Evolutionary conservation across 208 protist genomes (phyloP), one percentile per base, ranked within the genome.

Genomic region (Novymonas esmeraldas): DNA sequence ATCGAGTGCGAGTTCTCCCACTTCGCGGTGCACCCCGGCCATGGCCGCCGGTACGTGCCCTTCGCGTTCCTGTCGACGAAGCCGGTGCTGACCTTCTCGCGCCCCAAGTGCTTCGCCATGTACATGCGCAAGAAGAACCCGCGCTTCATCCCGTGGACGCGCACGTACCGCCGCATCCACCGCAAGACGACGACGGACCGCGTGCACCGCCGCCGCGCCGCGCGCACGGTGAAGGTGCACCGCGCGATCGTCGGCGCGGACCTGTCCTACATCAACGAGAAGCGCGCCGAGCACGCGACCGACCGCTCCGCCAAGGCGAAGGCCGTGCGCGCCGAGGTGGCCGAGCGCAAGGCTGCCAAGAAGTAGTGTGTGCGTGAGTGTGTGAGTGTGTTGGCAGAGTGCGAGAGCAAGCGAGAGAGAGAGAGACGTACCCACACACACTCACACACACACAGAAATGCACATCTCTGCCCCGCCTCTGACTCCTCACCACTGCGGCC

Each of bases 41-140:
- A 97, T 79, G 94, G 92, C 78, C 94, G 89, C 74, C 83, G 88
- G 70, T 97, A 96, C 76, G 93, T 97, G 81, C 91, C 93, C 56
- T 95, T 94, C 72, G 89, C 89, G 84, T 94, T 96, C 65, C 83
- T 95, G 73, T 97, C 94, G 61, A 97, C 94, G 77, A 96, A 95
- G 90, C 94, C 94, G 54, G 94, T 97, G 71, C 86, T 97, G 85
- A 93, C 92, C 56, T 97, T 97, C 83, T 76, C 84, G 54, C 80
- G 82, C 71, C 86, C 88, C 50, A 96, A 96, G 87, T 95, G 91
- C 84, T 88, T 92, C 58, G 89, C 79, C 39, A 75, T 96, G 80
- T 97, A 95, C 90, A 90, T 93, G 85, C 88, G 89, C 79, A 97
- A 97, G 90, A 97, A 96, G 90, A 97, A 97, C 89, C 92, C 94